These are phyloP conservation scores for Globisporangium splendens DNA, from an alignment of 352 stramenopile species.

Conservation along the genomic window DNA sequence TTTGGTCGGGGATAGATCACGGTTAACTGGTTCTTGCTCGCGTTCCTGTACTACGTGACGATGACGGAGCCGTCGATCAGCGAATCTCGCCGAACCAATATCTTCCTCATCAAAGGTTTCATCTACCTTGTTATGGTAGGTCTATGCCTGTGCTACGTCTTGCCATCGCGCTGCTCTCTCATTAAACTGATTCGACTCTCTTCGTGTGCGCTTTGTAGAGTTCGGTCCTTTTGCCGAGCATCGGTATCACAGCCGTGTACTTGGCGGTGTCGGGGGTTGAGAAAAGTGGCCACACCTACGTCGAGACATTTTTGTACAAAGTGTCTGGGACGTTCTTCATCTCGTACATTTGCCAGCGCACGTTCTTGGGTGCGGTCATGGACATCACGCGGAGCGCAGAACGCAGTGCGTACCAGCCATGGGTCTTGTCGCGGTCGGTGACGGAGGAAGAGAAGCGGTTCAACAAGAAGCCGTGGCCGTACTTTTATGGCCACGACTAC, in stretches of 20 bases:
- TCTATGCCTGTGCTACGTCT: background rate
- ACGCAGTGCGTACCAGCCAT: conserved; percentile 62
- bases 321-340: conserved; percentile 86
- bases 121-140: conserved; percentile 71
- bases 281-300: conserved; percentile 50
- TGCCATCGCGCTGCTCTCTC: background rate
- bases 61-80: conserved; percentile 69
- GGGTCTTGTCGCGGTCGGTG: conserved; percentile 59
- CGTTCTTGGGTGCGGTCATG: conserved; percentile 72
- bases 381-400: conserved; percentile 66
- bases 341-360: conserved; percentile 79
- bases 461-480: conserved; percentile 50
- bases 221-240: conserved; percentile 73
- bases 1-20: conserved; percentile 35
- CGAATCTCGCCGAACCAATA: conserved; percentile 58
- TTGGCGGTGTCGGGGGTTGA: conserved; percentile 60
- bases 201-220: conserved; percentile 32
- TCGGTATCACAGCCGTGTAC: conserved; percentile 74
- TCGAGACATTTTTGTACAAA: conserved; percentile 83
- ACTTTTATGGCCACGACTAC: conserved; percentile 77
- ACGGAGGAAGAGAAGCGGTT: conserved; percentile 49
- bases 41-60: conserved; percentile 63
- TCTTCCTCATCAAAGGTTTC: conserved; percentile 76
- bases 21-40: conserved; percentile 72
- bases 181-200: background rate